Base-by-base conservation (phyloP, 257 asterid species). In the Paraleonurus japonicus region DNA sequence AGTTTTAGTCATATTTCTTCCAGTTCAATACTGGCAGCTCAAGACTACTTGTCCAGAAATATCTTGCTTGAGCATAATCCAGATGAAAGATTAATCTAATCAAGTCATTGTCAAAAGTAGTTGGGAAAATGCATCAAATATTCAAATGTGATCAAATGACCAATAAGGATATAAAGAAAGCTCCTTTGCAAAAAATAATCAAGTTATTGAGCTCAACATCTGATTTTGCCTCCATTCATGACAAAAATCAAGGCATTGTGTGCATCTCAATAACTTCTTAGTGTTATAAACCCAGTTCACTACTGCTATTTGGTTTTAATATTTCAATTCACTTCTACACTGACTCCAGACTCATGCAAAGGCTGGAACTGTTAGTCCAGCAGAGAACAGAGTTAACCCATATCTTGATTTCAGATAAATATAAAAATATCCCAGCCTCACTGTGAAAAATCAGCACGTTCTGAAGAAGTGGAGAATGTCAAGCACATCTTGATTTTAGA, bases 391-490 rank as follows among this genome's bases (percentile, higher is more conserved):
- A 53, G 45, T 6, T 9, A 10, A n/a, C 5, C 48, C 23, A 37
- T 65, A n/a, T 30, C 22, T 16, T 64, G n/a, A 74, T 57, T 47
- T 67, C 33, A 20, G 51, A 16, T 32, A 47, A 15, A 74, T 32
- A 32, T 22, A 47, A 45, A 20, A 35, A 41, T 55, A 59, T 23
- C 53, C 32, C 69, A 17, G 54, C 32, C 59, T 74, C 61, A 27
- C 19, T 47, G 3, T 16, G 3, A 5, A 7, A n/a, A 16, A 35
- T 63, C 26, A 53, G n/a, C 32, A 33, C 33, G 16, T 20, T 17
- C 55, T 7, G 48, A 22, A 37, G 74, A 69, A 54, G 22, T 19
- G 62, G 65, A 5, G 17, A 8, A 39, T 19, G 16, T 8, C 32
- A 4, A 13, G 37, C 60, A 55, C 4, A 28, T 26, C 3, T 33